Percentiles rank a stretch among this genome's conserved stretches.
phyloP scores from a whole-genome alignment of 495 filamentous ascomycete species.

The Chaetomium cochliodes region DNA sequence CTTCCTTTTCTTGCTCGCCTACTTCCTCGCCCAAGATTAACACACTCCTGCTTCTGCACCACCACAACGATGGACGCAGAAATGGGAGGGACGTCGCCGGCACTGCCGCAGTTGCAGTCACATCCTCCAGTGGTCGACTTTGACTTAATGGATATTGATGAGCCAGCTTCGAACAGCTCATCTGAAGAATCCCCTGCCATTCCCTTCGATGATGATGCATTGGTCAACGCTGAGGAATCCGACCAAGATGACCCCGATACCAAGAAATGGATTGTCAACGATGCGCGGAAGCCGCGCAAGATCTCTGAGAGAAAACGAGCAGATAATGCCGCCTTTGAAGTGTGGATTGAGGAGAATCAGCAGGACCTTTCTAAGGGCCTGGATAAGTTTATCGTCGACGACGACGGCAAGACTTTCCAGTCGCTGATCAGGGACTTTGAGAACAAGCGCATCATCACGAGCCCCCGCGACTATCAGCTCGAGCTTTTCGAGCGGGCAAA shows the following conservation, averaged over 20 bases:
- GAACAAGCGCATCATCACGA: constrained; percentile 58
- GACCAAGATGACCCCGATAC: constrained; percentile 22
- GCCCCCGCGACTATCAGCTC: constrained; percentile 85
- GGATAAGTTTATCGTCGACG: constrained; percentile 21
- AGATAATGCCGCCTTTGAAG: constrained; percentile 56
- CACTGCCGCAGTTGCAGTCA: not conserved
- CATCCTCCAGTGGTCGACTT: not conserved
- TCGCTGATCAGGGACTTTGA: constrained; percentile 34
- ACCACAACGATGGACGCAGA: not conserved
- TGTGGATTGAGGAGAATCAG: constrained; percentile 41
- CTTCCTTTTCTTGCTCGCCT: not conserved
- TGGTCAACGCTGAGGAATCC: constrained; percentile 17
- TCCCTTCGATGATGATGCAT: not conserved
- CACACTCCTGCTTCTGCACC: not conserved
- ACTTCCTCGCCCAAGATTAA: not conserved
- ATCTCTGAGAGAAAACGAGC: constrained; percentile 48
- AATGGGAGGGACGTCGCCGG: not conserved
- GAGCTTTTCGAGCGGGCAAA: constrained; percentile 92
- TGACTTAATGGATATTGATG: constrained; percentile 16
- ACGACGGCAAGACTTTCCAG: constrained; percentile 29
- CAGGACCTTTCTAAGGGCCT: constrained; percentile 19
- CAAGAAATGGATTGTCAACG: constrained; percentile 28
- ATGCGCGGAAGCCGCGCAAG: constrained; percentile 33
- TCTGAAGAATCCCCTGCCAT: not conserved
- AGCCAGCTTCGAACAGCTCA: not conserved